Evolutionary conservation across 1,284 basidiomycete species (phyloP).

Genomic region (Boletus mariae): DNA sequence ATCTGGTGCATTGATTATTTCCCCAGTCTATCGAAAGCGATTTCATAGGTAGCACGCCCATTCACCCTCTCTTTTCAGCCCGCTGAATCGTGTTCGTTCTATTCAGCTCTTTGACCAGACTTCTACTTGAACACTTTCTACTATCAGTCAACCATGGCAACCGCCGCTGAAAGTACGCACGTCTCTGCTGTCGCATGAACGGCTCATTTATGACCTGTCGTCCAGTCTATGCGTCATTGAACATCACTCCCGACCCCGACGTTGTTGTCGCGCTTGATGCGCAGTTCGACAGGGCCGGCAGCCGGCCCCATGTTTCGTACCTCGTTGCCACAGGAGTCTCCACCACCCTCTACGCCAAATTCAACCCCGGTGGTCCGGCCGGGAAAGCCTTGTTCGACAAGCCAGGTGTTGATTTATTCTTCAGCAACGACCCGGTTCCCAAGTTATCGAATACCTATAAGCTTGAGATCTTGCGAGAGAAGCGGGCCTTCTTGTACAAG

Average conservation of each 20-base stretch:
- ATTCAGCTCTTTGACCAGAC: background rate
- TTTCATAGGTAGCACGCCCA: background rate
- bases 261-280: background rate
- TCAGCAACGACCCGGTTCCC: background rate
- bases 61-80: background rate
- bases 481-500: background rate
- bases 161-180: background rate
- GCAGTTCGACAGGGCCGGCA: background rate
- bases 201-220: background rate
- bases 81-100: background rate
- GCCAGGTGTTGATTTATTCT: background rate
- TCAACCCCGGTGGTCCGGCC: background rate
- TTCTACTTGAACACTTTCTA: too few species aligned
- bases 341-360: background rate
- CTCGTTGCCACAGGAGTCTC: background rate
- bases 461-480: background rate
- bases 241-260: background rate
- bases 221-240: background rate
- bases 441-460: background rate
- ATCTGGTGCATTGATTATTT: too few species aligned
- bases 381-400: background rate
- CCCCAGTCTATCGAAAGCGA: background rate
- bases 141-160: background rate
- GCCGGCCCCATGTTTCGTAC: background rate
- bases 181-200: background rate